Evolutionary conservation across 2,329 filamentous ascomycete species (phyloP), one percentile per base, ranked within the genome.

Genomic region (Scytalidium sp.): DNA sequence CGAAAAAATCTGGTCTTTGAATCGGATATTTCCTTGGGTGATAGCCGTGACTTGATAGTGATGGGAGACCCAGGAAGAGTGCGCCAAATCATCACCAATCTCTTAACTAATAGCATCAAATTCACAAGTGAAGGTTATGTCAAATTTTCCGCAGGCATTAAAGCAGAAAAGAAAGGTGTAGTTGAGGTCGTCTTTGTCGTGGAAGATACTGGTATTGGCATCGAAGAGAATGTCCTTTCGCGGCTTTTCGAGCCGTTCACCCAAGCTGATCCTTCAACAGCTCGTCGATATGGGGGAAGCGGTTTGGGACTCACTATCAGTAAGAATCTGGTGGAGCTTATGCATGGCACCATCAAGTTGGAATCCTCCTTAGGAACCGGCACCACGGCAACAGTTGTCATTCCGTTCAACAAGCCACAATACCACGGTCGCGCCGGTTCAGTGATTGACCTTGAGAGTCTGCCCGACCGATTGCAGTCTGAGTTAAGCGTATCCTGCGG

Each of bases 11-110:
- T 96, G 3, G 82, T 81, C 8, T 92, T 91, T 61, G 75, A 80
- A 36, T 82, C 79, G 22, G 79, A 86, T 42, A 80, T 90, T 46
- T 77, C 45, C 9, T 53, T 82, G 6, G 71, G 75, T 1, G 79
- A 88, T 7, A 78, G 80, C 45, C 75, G 76, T 25, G 83, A 90
- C 58, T 72, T 94, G 49, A 85, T 91, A 43, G 89, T 96, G 3
- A 84, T 96, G 60, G 91, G 92, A 13, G 91, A 96, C 60, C 90
- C 90, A 8, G 89, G 90, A 10, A 80, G 90, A 29, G 75, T 96
- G 25, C 82, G 91, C 43, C 91, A 96, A 61, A 92, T 96, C 52
- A 79, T 93, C 36, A 90, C 85, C 2, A 93, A 92, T 60, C 71
- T 93, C 2, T 71, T 92, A 19, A 90, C 87, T 2, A 90, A 90